Percentiles rank a stretch among this genome's conserved stretches.
Evolutionary conservation across 352 stramenopile species (phyloP).

Genomic region (Phytopythium vexans): DNA sequence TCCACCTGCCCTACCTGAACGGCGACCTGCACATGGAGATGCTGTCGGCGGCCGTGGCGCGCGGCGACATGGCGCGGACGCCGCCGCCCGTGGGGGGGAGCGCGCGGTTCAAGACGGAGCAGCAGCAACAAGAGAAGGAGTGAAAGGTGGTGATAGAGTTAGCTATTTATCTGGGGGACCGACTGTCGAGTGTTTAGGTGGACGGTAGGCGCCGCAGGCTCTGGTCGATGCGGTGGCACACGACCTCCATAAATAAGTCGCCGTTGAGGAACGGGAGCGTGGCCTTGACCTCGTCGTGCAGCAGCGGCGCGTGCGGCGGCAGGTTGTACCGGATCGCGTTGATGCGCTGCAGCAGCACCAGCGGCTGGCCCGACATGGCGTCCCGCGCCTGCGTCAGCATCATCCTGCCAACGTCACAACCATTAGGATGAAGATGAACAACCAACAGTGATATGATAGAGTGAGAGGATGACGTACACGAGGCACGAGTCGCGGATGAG

Average conservation of each 20-base stretch:
- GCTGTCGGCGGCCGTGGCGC: constrained; percentile 13
- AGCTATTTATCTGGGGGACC: no score
- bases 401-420: constrained; percentile 11
- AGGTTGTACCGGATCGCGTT: constrained; percentile 48
- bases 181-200: background rate
- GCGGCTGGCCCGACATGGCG: constrained; percentile 20
- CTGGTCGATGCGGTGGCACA: constrained; percentile 45
- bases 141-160: background rate
- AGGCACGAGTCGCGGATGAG: constrained; percentile 27
- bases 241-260: constrained; percentile 53
- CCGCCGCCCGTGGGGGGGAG: constrained; percentile 3
- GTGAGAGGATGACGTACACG: constrained; percentile 12
- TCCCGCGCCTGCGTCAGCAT: constrained; percentile 32
- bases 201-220: background rate
- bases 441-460: background rate
- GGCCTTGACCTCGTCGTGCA: constrained; percentile 49
- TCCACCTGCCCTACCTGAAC: constrained; percentile 38
- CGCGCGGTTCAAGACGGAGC: constrained; percentile 5
- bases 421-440: background rate
- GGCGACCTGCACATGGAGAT: constrained; percentile 47
- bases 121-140: constrained; percentile 1
- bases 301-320: constrained; percentile 29
- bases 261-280: constrained; percentile 53
- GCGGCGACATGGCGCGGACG: background rate
- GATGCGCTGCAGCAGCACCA: constrained; percentile 48